Base-by-base conservation (phyloP, 2,329 filamentous ascomycete species). In the Talaromyces funiculosus region DNA sequence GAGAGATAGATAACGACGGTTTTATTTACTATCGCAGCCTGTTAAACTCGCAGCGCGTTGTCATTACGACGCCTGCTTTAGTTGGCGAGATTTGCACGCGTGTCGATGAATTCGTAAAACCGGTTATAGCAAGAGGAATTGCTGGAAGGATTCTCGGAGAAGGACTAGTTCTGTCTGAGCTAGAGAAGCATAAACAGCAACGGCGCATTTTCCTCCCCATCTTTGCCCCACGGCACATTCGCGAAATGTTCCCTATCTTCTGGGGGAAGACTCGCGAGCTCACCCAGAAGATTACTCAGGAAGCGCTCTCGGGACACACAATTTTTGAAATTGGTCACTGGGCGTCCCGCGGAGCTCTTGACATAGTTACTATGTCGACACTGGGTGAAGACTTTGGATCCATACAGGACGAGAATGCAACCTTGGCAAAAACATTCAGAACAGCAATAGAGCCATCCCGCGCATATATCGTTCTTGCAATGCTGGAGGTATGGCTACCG, bases 181-280 rank as follows among this genome's bases (percentile, higher is more conserved):
- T 90, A 31, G 89, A 92, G 9, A 88, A 91, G 69, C 90, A 95
- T 75, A 91, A 67, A 62, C 58, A 55, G 18, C 87, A 90, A 72
- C 82, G 90, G 47, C 90, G 87, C 70, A 84, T 86, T 57, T 81
- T 93, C 31, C 83, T 86, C 75, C 90, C 89, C 16, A 51, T 51
- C 31, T 51, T 51, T 51, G 26, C 47, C 10, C 26, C 47, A 8
- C 26, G 47, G 8, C 0, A 88, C 89, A 3, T 94, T 94, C 72
- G 81, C 84, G 29, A 92, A 62, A 76, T 94, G 26, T 91, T 92
- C 67, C 86, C 89, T 0, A 76, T 87, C 7, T 93, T 94, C 72
- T 94, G 90, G 89, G 67, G 74, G 29, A 92, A 92, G 73, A 40
- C 51, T 6, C 20, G 37, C 24, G 51, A 55, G 33, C 31, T 55